Evolutionary conservation across 2,329 filamentous ascomycete species (phyloP).

Genomic region (Epichloe coenophiala): DNA sequence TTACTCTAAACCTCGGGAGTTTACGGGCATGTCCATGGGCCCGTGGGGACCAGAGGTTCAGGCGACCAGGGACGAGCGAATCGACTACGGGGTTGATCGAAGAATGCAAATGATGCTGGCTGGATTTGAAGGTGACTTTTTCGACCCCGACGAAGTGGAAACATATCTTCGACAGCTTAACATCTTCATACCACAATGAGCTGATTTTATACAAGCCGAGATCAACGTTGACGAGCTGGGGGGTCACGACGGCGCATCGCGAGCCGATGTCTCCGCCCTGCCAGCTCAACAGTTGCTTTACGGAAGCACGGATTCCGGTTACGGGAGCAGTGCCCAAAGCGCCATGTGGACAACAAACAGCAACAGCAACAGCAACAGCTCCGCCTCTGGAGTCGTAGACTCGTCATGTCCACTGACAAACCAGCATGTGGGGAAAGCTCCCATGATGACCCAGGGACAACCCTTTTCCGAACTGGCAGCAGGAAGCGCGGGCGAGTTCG

Average conservation of each 20-base stretch:
- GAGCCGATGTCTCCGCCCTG: neutral
- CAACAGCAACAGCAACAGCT: conserved; percentile 3
- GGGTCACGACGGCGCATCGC: neutral
- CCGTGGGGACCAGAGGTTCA: conserved; percentile 31
- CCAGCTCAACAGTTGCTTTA: neutral
- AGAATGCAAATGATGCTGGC: conserved; percentile 40
- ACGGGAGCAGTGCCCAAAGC: neutral
- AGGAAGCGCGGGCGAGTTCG: neutral
- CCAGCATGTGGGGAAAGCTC: neutral
- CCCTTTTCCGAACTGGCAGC: neutral
- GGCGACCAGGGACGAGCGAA: conserved; percentile 25
- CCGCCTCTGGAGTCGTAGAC: neutral
- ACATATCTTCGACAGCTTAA: conserved; percentile 53
- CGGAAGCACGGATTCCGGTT: neutral
- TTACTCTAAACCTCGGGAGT: conserved; percentile 10
- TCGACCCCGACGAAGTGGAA: conserved; percentile 65
- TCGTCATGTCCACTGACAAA: neutral
- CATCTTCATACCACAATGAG: conserved; percentile 45
- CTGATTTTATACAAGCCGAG: conserved; percentile 47
- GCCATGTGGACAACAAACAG: conserved; percentile 3
- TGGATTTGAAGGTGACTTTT: conserved; percentile 62
- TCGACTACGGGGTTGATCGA: conserved; percentile 20
- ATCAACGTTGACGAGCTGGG: conserved; percentile 31
- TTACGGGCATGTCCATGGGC: conserved; percentile 26
- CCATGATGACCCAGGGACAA: neutral